Evolutionary conservation across 805 yeast genomes (phyloP), one percentile per base, ranked within the genome.

Genomic region (Candida tammaniensis): DNA sequence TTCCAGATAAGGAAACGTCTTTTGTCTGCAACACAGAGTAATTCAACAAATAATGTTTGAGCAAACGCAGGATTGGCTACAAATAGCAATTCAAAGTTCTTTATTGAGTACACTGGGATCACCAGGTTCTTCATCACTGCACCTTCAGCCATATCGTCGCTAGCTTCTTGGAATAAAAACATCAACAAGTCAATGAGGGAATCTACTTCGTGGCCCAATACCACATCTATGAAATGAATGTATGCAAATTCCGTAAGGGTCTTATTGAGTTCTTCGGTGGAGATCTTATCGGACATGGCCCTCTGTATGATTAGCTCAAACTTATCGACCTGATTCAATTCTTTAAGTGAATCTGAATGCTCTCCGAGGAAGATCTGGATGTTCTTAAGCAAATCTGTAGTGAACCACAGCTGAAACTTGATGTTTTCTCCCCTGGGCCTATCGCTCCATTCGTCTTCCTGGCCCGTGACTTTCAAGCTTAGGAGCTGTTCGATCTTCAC

Each of bases 1-100:
- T 74, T 77, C 86, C 86, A 80, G 27, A 83, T 77, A 10, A 82
- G 50, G 0, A 74, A 74, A 19, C 86, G 56, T 46, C 89, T 68
- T 44, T 68, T 72, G 0, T 87, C 87, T 36, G 63, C 60, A 33
- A 79, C 74, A 86, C 82, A 81, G 35, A 83, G 60, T 67, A 84
- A 59, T 55, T 84, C 91, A 54, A 82, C 88, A 51, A 82, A 60
- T 33, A 82, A 60, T 12, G 72, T 61, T 51, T 76, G 72, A 0
- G 80, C 72, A 3, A 78, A 57, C 8, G 67, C 60, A 4, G 76
- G 76, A 49, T 81, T 79, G 36, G 61, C 57, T 16, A 64, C 65
- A 13, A 81, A 47, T 38, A 79, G 60, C 24, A 70, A 61, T 42
- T 76, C 82, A 51, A 81, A 78, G 2, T 64, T 61, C 14, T 64